phyloP scores from a whole-genome alignment of 331 rosid species.

The Phaseolus coccineus region DNA sequence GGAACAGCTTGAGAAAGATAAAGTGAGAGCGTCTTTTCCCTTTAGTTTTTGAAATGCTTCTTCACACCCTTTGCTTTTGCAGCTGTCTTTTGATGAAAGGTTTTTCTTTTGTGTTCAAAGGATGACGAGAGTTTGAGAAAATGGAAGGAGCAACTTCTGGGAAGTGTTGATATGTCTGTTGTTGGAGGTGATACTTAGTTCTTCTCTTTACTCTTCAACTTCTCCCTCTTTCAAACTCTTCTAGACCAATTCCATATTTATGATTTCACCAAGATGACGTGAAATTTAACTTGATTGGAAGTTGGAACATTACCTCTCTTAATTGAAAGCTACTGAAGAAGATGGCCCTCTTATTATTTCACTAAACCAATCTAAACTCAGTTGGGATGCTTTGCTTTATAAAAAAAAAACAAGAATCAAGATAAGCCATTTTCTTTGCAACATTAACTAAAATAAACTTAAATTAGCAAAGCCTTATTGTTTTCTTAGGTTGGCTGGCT shows the following conservation, averaged over 20 bases:
- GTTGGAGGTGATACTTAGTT: constrained; percentile 62
- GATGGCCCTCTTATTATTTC: background rate
- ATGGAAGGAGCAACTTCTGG: constrained; percentile 88
- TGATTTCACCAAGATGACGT: background rate
- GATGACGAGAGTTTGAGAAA: constrained; percentile 84
- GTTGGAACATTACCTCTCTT: background rate
- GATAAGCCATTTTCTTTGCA: background rate
- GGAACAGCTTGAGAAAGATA: constrained; percentile 86
- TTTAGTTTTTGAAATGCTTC: background rate
- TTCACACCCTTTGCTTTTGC: background rate
- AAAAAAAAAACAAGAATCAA: no score
- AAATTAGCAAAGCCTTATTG: background rate
- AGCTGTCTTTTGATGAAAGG: constrained; percentile 7
- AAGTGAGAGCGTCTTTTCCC: constrained; percentile 44
- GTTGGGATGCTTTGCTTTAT: no score
- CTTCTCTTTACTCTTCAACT: background rate
- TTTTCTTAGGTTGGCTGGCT: no score
- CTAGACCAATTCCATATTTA: background rate
- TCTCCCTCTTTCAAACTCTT: background rate
- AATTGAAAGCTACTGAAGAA: background rate
- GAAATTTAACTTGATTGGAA: background rate
- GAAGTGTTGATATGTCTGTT: constrained; percentile 69
- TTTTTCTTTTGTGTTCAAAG: constrained; percentile 40
- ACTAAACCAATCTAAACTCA: background rate
- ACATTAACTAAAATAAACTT: background rate